Conservation (phyloP, 129 eudicot species). For the Erigeron canadensis region DNA sequence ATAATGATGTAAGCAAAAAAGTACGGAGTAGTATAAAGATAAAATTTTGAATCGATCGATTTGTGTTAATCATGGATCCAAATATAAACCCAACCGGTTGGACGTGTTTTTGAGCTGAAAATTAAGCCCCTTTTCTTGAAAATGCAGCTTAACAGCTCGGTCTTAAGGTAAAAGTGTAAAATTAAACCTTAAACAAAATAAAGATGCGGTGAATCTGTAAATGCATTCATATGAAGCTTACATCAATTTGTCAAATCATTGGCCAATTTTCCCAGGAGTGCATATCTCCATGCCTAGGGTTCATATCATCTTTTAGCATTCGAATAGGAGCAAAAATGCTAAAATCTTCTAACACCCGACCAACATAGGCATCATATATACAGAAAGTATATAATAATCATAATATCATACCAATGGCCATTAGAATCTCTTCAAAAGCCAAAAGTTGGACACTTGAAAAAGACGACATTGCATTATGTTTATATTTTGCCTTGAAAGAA, state of each 20-base stretch:
- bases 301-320: background rate
- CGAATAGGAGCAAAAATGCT: background rate
- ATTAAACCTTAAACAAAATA: too few species aligned
- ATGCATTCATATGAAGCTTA: too few species aligned
- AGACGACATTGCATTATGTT: too few species aligned
- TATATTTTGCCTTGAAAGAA: background rate
- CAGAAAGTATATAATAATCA: too few species aligned
- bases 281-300: background rate
- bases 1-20: background rate
- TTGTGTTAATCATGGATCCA: too few species aligned
- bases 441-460: background rate
- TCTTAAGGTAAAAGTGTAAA: too few species aligned
- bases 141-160: too few species aligned
- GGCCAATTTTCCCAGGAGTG: background rate
- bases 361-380: background rate
- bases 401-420: background rate
- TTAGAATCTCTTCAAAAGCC: background rate
- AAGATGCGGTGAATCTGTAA: too few species aligned
- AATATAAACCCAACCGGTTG: too few species aligned
- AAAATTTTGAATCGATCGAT: too few species aligned
- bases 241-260: background rate
- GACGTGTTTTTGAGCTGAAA: too few species aligned
- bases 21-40: background rate
- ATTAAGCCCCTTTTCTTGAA: too few species aligned
- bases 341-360: background rate